These are phyloP conservation scores for Xylaria curta DNA, from an alignment of 495 filamentous ascomycete species.

Conservation along the genomic window DNA sequence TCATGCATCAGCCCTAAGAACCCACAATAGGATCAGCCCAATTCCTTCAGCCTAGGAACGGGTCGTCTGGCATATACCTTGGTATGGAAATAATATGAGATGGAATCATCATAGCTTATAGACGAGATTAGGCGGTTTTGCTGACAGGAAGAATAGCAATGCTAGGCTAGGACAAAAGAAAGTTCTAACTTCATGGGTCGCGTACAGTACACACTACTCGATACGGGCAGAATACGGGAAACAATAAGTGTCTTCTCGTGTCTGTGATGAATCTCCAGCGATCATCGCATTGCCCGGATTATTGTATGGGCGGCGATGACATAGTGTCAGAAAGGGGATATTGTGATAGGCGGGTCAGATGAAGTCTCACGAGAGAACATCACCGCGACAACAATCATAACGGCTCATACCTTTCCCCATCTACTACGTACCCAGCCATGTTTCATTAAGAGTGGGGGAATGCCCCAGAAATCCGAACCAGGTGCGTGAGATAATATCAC, in stretches of 20 bases:
- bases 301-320: background rate
- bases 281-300: background rate
- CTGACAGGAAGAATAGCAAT: slow-evolving; percentile 5
- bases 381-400: slow-evolving; percentile 11
- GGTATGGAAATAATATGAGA: background rate
- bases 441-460: slow-evolving; percentile 14
- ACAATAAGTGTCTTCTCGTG: background rate
- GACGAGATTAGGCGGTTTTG: slow-evolving; percentile 5
- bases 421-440: background rate
- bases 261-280: slow-evolving; percentile 1
- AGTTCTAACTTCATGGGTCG: background rate
- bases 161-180: background rate
- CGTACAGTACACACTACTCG: background rate
- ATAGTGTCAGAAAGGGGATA: background rate
- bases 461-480: slow-evolving; percentile 14
- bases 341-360: slow-evolving; percentile 3
- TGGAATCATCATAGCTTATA: background rate
- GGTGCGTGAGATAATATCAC: slow-evolving; percentile 25
- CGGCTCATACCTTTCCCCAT: background rate
- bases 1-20: slow-evolving; percentile 18
- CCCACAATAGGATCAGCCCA: slow-evolving; percentile 8
- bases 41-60: slow-evolving; percentile 6
- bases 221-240: background rate
- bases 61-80: background rate
- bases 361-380: slow-evolving; percentile 5